Base-by-base conservation (phyloP, 495 filamentous ascomycete species). In the Tuber aestivum region DNA sequence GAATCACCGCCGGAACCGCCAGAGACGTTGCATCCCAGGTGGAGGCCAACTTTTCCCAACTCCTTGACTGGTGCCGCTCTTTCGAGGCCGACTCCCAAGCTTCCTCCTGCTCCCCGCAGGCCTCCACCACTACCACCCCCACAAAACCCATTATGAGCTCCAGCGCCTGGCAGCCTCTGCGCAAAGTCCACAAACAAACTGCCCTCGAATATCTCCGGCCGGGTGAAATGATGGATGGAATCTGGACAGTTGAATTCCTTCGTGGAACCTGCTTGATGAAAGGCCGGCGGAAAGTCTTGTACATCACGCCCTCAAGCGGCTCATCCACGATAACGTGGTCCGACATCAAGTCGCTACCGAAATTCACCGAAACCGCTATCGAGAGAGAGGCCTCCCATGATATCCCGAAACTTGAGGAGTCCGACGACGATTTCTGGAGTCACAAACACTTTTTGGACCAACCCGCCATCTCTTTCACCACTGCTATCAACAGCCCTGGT, bases 221-320 rank as follows among this genome's bases (percentile, higher is more conserved):
- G 3, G 84, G 88, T 1, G 91, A 94, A 81, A 90, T 92, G 87
- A 83, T 89, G 7, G 86, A 89, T 6, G 87, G 88, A 8, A 84
- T 89, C 7, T 94, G 91, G 91, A 89, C 89, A 56, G 88, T 88
- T 18, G 86, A 89, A 9, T 93, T 92, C 71, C 84, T 94, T 42
- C 78, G 76, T n/a, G 80, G 73, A 18, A 81, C 74, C 38, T 82
- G 80, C 41, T 73, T 79, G 32, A 81, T 82, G 80, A 72, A 70
- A 23, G 69, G 76, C 1, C 41, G 45, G 2, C 69, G 80, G 3
- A 45, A 41, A n/a, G 75, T 78, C 41, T 70, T 82, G 3, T 82
- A 82, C 21, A 79, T 82, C 38, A 78, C 80, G 1, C 72, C 80
- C 21, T 48, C 74, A 16, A 35, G 37, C 20, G 56, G 41, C 35